These are phyloP conservation scores for Neurospora hispaniola DNA, from an alignment of 495 filamentous ascomycete genomes.

Conservation along the genomic window DNA sequence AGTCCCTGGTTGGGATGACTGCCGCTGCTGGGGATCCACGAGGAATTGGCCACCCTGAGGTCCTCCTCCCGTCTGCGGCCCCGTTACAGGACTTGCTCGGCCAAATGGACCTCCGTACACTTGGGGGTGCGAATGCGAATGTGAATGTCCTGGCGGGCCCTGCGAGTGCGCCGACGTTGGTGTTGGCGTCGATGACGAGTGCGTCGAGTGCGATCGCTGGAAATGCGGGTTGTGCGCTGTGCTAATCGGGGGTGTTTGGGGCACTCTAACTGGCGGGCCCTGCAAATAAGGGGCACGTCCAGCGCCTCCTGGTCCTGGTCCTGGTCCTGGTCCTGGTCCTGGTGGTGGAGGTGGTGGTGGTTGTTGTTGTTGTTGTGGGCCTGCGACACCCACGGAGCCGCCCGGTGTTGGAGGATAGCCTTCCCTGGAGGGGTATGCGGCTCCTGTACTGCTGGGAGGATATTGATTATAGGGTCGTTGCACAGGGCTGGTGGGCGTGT, in stretches of 20 bases:
- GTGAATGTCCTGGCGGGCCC: conserved; percentile 43
- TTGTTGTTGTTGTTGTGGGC: conserved; percentile 11
- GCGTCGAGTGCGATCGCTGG: conserved; percentile 37
- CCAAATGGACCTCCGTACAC: conserved; percentile 37
- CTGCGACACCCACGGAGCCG: conserved; percentile 30
- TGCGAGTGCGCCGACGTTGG: conserved; percentile 41
- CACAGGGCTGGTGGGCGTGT: conserved; percentile 40
- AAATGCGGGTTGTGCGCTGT: conserved; percentile 15
- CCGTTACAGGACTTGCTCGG: conserved; percentile 44
- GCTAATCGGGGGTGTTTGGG: conserved; percentile 40
- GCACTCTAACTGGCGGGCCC: conserved; percentile 25
- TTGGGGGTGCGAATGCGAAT: conserved; percentile 33
- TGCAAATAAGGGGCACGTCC: conserved; percentile 31
- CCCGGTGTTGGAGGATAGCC: conserved; percentile 33
- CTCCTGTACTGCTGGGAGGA: conserved; percentile 17
- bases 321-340: too few relatives aligned
- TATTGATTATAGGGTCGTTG: conserved; percentile 34
- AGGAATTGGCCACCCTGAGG: neutral
- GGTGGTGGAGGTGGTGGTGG: neutral
- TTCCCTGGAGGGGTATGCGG: conserved; percentile 32
- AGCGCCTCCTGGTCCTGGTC: neutral
- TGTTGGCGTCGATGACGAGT: conserved; percentile 37
- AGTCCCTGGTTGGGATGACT: conserved; percentile 45
- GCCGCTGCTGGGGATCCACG: conserved; percentile 32
- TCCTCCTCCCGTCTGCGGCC: conserved; percentile 12